Conservation (phyloP, 2,329 filamentous ascomycete genomes). For the Diaporthe sp. region DNA sequence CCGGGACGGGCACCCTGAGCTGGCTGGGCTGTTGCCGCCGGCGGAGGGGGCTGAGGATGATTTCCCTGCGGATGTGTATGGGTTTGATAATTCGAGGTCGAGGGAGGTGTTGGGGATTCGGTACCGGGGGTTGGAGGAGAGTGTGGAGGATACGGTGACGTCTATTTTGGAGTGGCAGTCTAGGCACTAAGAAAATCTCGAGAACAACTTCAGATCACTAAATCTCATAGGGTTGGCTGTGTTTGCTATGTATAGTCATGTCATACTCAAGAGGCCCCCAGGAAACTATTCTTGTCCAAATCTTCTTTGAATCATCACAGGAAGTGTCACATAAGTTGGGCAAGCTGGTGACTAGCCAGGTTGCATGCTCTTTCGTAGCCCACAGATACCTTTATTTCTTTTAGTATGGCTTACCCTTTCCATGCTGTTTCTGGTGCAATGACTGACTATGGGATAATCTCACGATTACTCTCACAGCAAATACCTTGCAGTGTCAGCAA, state of each 20-base stretch:
- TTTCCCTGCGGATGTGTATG: constrained; percentile 63
- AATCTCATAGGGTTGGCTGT: background rate
- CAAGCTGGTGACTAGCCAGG: background rate
- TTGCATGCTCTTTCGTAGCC: background rate
- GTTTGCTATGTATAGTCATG: background rate
- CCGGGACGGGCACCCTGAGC: constrained; percentile 62
- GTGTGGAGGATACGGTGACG: constrained; percentile 70
- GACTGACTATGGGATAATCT: too few species aligned
- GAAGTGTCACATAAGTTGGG: background rate
- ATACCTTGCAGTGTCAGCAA: too few species aligned
- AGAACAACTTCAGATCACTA: background rate
- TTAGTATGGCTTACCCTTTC: too few species aligned
- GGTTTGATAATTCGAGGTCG: constrained; percentile 68
- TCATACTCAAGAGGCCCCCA: background rate
- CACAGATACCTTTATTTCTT: too few species aligned
- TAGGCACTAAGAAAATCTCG: background rate
- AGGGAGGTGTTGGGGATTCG: constrained; percentile 70
- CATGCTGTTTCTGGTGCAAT: too few species aligned
- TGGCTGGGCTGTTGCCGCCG: constrained; percentile 59
- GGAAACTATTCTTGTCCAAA: background rate
- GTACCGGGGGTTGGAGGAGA: constrained; percentile 70
- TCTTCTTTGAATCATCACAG: background rate
- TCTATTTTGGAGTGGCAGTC: constrained; percentile 50
- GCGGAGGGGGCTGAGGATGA: constrained; percentile 40
- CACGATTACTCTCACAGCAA: too few species aligned